Conservation (phyloP, 2,329 filamentous ascomycete genomes). For the Colletotrichum nymphaeae region DNA sequence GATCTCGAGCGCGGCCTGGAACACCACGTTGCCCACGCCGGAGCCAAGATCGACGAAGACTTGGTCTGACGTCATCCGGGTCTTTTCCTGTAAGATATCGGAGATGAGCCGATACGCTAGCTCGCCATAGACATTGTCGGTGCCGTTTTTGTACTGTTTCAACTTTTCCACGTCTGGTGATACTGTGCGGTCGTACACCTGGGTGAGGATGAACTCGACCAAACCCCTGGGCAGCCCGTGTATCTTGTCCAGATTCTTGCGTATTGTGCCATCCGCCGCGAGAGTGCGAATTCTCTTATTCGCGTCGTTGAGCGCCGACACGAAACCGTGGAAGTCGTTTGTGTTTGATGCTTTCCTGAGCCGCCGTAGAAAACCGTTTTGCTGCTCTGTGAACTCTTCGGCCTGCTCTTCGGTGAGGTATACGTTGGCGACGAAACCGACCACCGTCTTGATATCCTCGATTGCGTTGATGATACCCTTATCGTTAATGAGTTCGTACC, state of each 20-base stretch:
- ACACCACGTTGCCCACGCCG: slow-evolving; percentile 93
- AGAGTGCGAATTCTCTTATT: slow-evolving; percentile 77
- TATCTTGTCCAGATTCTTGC: slow-evolving; percentile 75
- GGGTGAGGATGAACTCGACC: slow-evolving; percentile 83
- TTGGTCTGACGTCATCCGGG: slow-evolving; percentile 81
- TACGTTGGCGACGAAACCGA: slow-evolving; percentile 76
- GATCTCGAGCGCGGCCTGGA: slow-evolving; percentile 92
- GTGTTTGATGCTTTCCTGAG: slow-evolving; percentile 80
- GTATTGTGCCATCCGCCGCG: slow-evolving; percentile 77
- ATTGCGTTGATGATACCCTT: slow-evolving; percentile 84
- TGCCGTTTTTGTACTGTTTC: slow-evolving; percentile 87
- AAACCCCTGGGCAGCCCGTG: slow-evolving; percentile 78
- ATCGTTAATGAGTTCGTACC: slow-evolving; percentile 81
- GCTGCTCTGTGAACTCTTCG: slow-evolving; percentile 76
- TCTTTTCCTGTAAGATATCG: slow-evolving; percentile 81
- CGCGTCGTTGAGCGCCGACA: slow-evolving; percentile 78
- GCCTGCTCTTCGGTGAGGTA: slow-evolving; percentile 81
- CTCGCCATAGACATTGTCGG: slow-evolving; percentile 95
- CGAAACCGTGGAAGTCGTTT: slow-evolving; percentile 75
- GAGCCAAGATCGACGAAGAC: slow-evolving; percentile 96
- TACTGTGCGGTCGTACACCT: slow-evolving; percentile 93
- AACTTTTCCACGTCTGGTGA: slow-evolving; percentile 88
- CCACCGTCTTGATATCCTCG: slow-evolving; percentile 77
- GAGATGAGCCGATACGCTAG: slow-evolving; percentile 87
- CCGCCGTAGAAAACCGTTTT: slow-evolving; percentile 79